phyloP scores from a whole-genome alignment of 331 rosid species.

The Malus hybrid region DNA sequence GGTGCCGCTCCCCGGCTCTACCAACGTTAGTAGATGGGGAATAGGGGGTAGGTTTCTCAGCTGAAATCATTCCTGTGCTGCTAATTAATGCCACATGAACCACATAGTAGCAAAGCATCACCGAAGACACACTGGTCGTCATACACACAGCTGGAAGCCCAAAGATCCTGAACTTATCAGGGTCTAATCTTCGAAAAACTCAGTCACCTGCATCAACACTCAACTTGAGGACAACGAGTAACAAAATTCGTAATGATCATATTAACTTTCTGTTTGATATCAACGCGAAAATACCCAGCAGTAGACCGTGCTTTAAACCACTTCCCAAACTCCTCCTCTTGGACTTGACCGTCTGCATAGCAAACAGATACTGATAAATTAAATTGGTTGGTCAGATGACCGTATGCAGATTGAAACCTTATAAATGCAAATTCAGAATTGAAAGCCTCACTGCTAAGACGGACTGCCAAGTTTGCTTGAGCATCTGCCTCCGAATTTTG shows the following conservation, averaged over 20 bases:
- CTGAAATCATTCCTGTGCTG: not conserved
- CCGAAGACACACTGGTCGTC: not conserved
- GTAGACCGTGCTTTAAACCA: not conserved
- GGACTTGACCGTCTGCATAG: slow-evolving; percentile 62
- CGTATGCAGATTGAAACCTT: not conserved
- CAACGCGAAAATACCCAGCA: not conserved
- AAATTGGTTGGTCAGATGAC: not conserved
- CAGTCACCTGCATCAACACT: not conserved
- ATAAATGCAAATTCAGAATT: slow-evolving; percentile 1
- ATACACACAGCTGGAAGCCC: not conserved
- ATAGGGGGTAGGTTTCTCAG: not conserved
- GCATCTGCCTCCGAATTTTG: slow-evolving; percentile 81
- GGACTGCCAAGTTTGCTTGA: slow-evolving; percentile 74
- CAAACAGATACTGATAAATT: not conserved
- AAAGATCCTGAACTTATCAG: not conserved
- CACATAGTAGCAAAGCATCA: not conserved
- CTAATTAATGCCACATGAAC: not conserved
- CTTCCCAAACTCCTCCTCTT: slow-evolving; percentile 35
- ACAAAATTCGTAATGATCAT: not conserved
- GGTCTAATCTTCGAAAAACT: not conserved
- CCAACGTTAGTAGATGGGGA: not conserved
- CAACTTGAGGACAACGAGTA: not conserved
- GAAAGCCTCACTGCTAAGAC: slow-evolving; percentile 57
- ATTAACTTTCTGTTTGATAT: not conserved
- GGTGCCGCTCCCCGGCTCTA: not conserved